Conservation (phyloP, 176 grass and related monocot genomes). For the sorghum (Sorghum bicolor) region DNA sequence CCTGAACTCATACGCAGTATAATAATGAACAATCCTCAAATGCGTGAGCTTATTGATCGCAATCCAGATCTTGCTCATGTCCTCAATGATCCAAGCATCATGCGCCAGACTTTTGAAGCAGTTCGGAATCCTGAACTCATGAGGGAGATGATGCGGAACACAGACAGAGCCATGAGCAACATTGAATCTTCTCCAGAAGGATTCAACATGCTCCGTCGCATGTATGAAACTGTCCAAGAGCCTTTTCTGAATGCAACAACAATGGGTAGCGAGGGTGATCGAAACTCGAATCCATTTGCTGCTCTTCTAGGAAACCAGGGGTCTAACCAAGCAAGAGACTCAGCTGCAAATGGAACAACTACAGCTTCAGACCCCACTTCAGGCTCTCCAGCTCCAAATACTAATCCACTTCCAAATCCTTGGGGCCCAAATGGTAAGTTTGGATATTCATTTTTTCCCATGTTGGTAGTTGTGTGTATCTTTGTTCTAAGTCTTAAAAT, state of each 20-base stretch:
- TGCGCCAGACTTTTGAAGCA: conserved; percentile 91
- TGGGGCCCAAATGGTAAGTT: conserved; percentile 77
- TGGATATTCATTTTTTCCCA: background rate
- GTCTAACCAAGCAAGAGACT: conserved; percentile 44
- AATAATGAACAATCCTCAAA: conserved; percentile 98
- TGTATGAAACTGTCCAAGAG: conserved; percentile 99
- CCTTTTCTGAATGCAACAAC: conserved; percentile 94
- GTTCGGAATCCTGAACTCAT: conserved; percentile 96
- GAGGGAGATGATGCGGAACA: conserved; percentile 99
- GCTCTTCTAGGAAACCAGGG: conserved; percentile 77
- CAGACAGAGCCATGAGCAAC: conserved; percentile 98
- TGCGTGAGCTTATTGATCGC: conserved; percentile 92
- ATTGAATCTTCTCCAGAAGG: conserved; percentile 98
- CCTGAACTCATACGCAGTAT: conserved; percentile 89
- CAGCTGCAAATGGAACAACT: conserved; percentile 41
- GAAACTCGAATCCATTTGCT: conserved; percentile 78
- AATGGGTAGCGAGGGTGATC: conserved; percentile 67
- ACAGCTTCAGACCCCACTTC: conserved; percentile 53
- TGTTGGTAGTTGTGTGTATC: conserved; percentile 5
- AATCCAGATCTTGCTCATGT: conserved; percentile 98
- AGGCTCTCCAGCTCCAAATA: conserved; percentile 77
- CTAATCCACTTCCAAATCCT: conserved; percentile 93
- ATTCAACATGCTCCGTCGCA: conserved; percentile 96
- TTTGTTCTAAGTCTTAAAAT: conserved; percentile 26
- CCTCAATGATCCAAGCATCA: conserved; percentile 86